Evolutionary conservation across 2,329 filamentous ascomycete genomes (phyloP).

Genomic region (Aspergillus cejpii): DNA sequence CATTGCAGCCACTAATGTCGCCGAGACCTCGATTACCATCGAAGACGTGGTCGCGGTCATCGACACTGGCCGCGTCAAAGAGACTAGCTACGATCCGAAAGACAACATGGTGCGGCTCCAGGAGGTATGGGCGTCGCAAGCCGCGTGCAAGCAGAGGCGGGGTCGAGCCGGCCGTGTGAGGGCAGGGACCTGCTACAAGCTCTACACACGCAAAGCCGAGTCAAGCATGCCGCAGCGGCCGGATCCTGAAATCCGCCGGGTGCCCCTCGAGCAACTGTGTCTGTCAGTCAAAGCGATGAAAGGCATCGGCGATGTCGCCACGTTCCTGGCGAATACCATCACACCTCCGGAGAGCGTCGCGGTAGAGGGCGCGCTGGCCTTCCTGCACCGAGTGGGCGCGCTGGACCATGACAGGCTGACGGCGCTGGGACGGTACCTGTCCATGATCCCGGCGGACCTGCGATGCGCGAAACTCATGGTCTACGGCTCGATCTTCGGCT

Average conservation of each 20-base stretch:
- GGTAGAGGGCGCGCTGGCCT: constrained; percentile 73
- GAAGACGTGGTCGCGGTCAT: constrained; percentile 95
- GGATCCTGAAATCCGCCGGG: constrained; percentile 86
- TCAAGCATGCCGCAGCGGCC: constrained; percentile 76
- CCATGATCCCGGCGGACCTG: constrained; percentile 88
- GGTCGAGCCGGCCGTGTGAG: constrained; percentile 91
- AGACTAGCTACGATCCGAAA: constrained; percentile 85
- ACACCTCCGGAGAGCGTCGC: constrained; percentile 81
- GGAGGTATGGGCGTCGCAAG: constrained; percentile 90
- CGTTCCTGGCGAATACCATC: constrained; percentile 76
- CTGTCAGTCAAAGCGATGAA: constrained; percentile 88
- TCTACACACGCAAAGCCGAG: constrained; percentile 84
- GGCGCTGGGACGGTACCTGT: constrained; percentile 84
- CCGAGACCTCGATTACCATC: constrained; percentile 97
- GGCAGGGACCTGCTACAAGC: constrained; percentile 86
- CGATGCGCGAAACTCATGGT: constrained; percentile 92
- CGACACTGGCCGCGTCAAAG: constrained; percentile 90
- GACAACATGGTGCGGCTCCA: constrained; percentile 92
- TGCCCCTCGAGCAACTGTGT: constrained; percentile 89
- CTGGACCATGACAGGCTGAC: constrained; percentile 81
- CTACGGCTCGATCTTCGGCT: constrained; percentile 88
- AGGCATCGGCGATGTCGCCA: constrained; percentile 70
- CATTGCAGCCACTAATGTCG: constrained; percentile 91
- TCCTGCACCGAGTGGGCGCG: constrained; percentile 79
- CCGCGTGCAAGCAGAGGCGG: constrained; percentile 88